Evolutionary conservation across 2,329 filamentous ascomycete species (phyloP), one percentile per base, ranked within the genome.

Genomic region (Diaporthe vexans): DNA sequence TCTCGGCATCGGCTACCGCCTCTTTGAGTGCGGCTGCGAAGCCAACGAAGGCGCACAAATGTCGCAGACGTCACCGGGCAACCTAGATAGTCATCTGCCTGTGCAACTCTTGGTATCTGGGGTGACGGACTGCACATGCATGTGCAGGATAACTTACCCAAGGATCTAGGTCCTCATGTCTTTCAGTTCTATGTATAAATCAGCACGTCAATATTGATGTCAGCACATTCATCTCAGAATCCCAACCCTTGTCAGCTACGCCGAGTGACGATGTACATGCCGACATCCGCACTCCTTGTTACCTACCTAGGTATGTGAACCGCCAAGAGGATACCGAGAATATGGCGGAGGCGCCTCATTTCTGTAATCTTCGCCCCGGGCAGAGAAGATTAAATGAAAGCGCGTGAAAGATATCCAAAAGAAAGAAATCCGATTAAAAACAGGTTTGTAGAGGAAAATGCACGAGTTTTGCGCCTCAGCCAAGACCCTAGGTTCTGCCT

Each of bases 401-500:
- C 46, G 46, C 46, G 9, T 10, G 17, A 8, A 48, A 8, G 19
- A 19, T 19, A 21, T 9, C 13, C 3, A 1, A 8, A 24, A 24
- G 11, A 35, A 51, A 5, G 17, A 43, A 15, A 17, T 4, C 19
- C 1, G 17, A 5, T 51, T 51, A 1, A 67, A 67, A 67, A 33
- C 63, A 26, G 48, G 63, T 67, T 67, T 17, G 0, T 1, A 37
- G 8, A 19, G 35, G 17, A 15, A 35, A 33, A 8, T 35, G 59
- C 43, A 46, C 1, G 11, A 67, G 46, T 5, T 65, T 51, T 51
- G 21, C 15, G 24, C 29, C 7, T 9, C 33, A 52, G 63, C 63
- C 63, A 67, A 52, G 63, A 35, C 48, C 13, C n/a, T 67, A 67
- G 21, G 63, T 1, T 67, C 43, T 19, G 19, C 33, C 13, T 52